Base-by-base conservation (phyloP, 371 early-diverging fungal genomes). In the Zychaea mexicana region DNA sequence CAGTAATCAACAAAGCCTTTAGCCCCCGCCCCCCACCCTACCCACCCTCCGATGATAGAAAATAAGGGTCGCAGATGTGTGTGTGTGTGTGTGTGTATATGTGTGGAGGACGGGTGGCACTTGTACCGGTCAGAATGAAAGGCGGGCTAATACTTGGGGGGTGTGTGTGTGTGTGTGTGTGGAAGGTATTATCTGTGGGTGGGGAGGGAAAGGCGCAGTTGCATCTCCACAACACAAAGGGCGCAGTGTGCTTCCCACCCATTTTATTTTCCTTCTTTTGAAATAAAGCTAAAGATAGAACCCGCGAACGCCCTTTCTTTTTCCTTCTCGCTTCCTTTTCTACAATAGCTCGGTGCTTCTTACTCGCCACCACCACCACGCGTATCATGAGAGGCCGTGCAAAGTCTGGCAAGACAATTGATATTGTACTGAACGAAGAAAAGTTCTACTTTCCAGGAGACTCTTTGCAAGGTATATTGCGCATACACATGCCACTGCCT, bases 391-490 rank as follows among this genome's bases (percentile, higher is more conserved):
- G 36, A 52, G 36, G 26, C 47, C 31, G 33, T 54, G 15, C 55
- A 52, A 46, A 60, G 58, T 15, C 42, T 38, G 58, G 52, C 61
- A 79, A 79, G 59, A 60, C 66, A 46, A 66, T 81, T 42, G 68
- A 76, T 56, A 73, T 81, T 69, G 64, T 54, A 15, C 61, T 81
- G 28, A 64, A 70, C 39, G 77, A 77, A 60, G 82, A 82, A 57
- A 78, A 77, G 64, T 82, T 73, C 53, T 82, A 79, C 63, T 82
- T 82, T 64, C 77, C 79, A 45, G 76, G 77, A 17, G 79, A 82
- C 32, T 57, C 67, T 1, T 72, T 81, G 13, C 68, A 73, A 78
- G 82, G 82, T 78, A 49, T 1, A 49, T 17, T 24, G 12, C 19
- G 5, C 26, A n/a, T n/a, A n/a, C n/a, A n/a, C n/a, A n/a, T n/a